Conservation (phyloP, 2,329 filamentous ascomycete species). For the Trichoderma koningiopsis region DNA sequence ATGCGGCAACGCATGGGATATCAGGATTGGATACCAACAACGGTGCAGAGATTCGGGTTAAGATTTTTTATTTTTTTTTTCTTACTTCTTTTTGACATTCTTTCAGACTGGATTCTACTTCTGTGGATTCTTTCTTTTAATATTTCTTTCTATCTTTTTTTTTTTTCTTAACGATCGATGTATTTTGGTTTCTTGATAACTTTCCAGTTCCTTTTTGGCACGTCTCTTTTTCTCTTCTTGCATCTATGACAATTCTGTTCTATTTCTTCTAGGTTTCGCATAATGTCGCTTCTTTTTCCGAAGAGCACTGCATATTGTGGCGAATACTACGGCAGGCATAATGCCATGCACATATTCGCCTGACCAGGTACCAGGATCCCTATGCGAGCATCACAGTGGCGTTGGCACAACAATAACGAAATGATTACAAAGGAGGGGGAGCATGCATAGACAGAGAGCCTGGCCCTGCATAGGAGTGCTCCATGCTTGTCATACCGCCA, state of each 20-base stretch:
- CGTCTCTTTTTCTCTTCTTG: background rate
- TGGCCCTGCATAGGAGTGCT: constrained; percentile 4
- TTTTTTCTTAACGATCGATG: background rate
- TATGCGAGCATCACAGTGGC: background rate
- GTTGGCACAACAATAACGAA: constrained; percentile 2
- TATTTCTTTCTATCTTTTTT: background rate
- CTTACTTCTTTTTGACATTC: too few species aligned
- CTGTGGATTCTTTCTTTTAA: constrained; percentile 6
- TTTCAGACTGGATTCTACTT: background rate
- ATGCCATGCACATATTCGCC: constrained; percentile 3
- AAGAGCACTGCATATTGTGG: background rate
- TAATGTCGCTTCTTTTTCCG: background rate
- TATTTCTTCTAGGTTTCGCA: background rate
- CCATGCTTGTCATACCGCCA: background rate
- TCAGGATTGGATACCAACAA: constrained; percentile 1
- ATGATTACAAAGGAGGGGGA: background rate
- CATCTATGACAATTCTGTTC: background rate
- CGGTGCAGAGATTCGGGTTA: background rate
- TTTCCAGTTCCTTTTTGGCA: background rate
- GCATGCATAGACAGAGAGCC: constrained; percentile 5
- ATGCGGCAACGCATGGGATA: constrained; percentile 2
- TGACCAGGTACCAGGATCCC: constrained; percentile 7
- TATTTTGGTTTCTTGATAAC: constrained; percentile 2
- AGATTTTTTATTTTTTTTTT: background rate
- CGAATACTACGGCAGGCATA: background rate